phyloP scores from a whole-genome alignment of 768 basidiomycete genomes.

The Calocera cornea region DNA sequence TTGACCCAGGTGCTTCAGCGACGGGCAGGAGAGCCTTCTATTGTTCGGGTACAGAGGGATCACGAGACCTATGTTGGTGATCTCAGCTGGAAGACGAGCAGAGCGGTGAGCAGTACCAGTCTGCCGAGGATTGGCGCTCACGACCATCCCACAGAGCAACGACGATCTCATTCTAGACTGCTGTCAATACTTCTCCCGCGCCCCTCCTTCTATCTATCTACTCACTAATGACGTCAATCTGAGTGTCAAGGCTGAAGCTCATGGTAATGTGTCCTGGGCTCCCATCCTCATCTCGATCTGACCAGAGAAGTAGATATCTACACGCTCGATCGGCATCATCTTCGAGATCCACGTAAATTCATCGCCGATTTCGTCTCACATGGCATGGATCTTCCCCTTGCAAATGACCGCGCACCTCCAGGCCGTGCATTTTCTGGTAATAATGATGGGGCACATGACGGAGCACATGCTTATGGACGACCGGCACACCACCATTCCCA shows the following conservation, averaged over 20 bases:
- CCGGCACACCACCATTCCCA: too few species aligned
- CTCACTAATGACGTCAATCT: not conserved
- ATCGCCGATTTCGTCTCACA: not conserved
- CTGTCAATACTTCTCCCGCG: slow-evolving; percentile 40
- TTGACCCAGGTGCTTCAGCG: slow-evolving; percentile 45
- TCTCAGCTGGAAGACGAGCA: slow-evolving; percentile 44
- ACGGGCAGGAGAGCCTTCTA: slow-evolving; percentile 25
- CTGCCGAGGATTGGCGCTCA: slow-evolving; percentile 13
- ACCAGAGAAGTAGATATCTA: not conserved
- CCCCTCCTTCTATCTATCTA: not conserved
- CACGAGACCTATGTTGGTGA: slow-evolving; percentile 43
- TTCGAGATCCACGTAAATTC: not conserved
- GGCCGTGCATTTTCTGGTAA: too few species aligned
- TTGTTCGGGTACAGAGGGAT: slow-evolving; percentile 41
- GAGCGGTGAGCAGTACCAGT: slow-evolving; percentile 29
- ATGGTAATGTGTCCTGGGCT: not conserved
- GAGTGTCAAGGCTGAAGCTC: not conserved
- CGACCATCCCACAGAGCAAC: slow-evolving; percentile 29
- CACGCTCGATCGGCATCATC: not conserved
- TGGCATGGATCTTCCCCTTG: not conserved
- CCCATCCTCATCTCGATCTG: not conserved
- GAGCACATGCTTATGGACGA: too few species aligned
- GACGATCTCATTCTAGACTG: slow-evolving; percentile 68
- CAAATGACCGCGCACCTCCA: too few species aligned
- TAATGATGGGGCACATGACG: too few species aligned